Base-by-base conservation (phyloP, 2,329 filamentous ascomycete species). In the Pseudogymnoascus verrucosus region DNA sequence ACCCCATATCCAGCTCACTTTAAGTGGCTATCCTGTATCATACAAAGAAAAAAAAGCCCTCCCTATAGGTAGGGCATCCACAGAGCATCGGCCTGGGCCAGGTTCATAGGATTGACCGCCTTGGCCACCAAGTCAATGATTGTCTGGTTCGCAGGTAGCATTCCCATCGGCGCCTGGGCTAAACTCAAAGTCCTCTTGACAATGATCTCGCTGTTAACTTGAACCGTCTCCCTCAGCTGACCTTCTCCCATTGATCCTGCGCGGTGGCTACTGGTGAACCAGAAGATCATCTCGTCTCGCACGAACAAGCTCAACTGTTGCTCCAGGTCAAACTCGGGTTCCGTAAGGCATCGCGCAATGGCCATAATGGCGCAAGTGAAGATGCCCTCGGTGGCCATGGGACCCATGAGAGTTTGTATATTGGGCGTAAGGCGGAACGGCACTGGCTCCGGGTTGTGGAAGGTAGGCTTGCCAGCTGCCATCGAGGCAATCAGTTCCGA, bases 401-500 rank as follows among this genome's bases (percentile, higher is more conserved):
- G 95, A 1, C 96, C 96, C 89, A 99, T 96, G 47, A 99, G 81
- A 0, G 89, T 93, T 78, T 99, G 95, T 63, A 99, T 81, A 74
- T 98, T 99, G 61, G 95, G 95, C 26, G 93, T 98, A 40, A 99
- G 84, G 39, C 95, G 90, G 89, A 99, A 99, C 2, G 95, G 95
- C 60, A 99, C 95, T 8, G 91, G 89, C 77, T 99, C 95, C 2
- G 89, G 89, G 77, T 98, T 98, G 76, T 93, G 89, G 81, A 99
- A 96, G 76, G 91, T 88, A 0, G 95, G 91, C 74, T 93, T 92
- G 60, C 84, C 84, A 19, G 86, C 82, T 64, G 91, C 90, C 86
- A 99, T 93, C 68, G 88, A 89, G 0, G 95, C 91, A 77, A 98
- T 90, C 62, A 98, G 82, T 76, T 99, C 95, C 6, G 91, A 91